Percentiles rank a stretch among this genome's conserved stretches.
phyloP scores from a whole-genome alignment of 805 yeast species.

The Kluyveromyces siamensis region DNA sequence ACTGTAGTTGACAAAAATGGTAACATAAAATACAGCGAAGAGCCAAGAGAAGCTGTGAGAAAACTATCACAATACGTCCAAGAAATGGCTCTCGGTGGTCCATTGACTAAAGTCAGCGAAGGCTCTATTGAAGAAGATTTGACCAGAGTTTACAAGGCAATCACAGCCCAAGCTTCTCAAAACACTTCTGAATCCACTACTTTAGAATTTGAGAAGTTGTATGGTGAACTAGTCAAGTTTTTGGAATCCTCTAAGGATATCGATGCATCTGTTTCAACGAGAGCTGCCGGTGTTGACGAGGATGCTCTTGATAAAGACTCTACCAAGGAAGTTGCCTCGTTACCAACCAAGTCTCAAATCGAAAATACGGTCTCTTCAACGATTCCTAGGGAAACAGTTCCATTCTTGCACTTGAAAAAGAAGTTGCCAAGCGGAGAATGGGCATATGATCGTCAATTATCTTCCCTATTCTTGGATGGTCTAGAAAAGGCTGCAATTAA shows the following conservation, averaged over 20 bases:
- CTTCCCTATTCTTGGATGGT: slow-evolving; percentile 77
- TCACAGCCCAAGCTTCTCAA: slow-evolving; percentile 56
- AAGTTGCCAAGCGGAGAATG: slow-evolving; percentile 65
- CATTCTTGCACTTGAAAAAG: slow-evolving; percentile 87
- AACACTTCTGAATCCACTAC: slow-evolving; percentile 50
- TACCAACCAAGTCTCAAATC: slow-evolving; percentile 61
- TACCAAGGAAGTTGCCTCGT: slow-evolving; percentile 79
- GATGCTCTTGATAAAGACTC: slow-evolving; percentile 43
- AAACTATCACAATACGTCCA: slow-evolving; percentile 91
- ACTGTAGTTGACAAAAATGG: slow-evolving; percentile 85
- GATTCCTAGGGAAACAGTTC: slow-evolving; percentile 77
- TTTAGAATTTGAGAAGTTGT: slow-evolving; percentile 60
- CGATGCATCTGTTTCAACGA: slow-evolving; percentile 55
- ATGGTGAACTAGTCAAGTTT: slow-evolving; percentile 60
- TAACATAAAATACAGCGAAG: slow-evolving; percentile 75
- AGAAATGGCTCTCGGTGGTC: slow-evolving; percentile 95
- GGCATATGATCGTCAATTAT: slow-evolving; percentile 72
- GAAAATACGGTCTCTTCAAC: slow-evolving; percentile 65
- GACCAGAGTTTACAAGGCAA: slow-evolving; percentile 71
- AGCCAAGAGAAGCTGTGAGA: slow-evolving; percentile 81
- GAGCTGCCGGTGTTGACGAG: slow-evolving; percentile 41
- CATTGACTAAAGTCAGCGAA: slow-evolving; percentile 56
- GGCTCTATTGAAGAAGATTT: slow-evolving; percentile 82
- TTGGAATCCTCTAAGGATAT: slow-evolving; percentile 64
- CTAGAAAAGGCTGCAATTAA: slow-evolving; percentile 90